phyloP scores from a whole-genome alignment of 2,329 filamentous ascomycete species.

The Byssoonygena ceratinophila region DNA sequence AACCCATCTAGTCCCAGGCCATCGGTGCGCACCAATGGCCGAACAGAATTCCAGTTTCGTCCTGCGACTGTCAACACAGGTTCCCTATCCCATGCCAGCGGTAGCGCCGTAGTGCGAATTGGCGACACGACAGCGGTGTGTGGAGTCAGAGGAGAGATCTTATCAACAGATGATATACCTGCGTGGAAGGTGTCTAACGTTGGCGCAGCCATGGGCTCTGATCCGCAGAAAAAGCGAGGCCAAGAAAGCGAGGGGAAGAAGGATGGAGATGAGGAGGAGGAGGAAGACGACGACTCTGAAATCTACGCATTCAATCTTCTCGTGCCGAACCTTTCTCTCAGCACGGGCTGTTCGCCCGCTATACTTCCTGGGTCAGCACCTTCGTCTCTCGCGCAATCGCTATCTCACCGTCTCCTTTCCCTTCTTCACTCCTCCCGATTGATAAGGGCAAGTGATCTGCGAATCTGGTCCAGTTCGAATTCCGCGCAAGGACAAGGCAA shows the following conservation, averaged over 20 bases:
- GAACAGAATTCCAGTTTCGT: slow-evolving; percentile 58
- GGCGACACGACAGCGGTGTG: slow-evolving; percentile 94
- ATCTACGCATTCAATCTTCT: slow-evolving; percentile 54
- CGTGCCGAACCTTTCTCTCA: slow-evolving; percentile 87
- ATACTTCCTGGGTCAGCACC: slow-evolving; percentile 79
- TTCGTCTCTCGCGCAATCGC: slow-evolving; percentile 65
- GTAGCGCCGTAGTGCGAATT: slow-evolving; percentile 74
- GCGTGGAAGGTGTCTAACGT: slow-evolving; percentile 35
- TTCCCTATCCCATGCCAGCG: slow-evolving; percentile 78
- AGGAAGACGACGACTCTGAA: slow-evolving; percentile 34
- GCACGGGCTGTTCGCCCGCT: slow-evolving; percentile 77
- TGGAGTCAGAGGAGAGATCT: slow-evolving; percentile 75
- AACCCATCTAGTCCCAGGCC: slow-evolving; percentile 46
- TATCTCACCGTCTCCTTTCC: slow-evolving; percentile 69
- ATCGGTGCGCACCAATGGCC: slow-evolving; percentile 69
- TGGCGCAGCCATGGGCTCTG: slow-evolving; percentile 25
- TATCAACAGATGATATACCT: slow-evolving; percentile 62
- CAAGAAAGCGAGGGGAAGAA: slow-evolving; percentile 36
- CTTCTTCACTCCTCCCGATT: slow-evolving; percentile 62
- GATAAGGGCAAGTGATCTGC: slow-evolving; percentile 56
- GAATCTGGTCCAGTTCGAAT: slow-evolving; percentile 56
- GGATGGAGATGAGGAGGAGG: slow-evolving; percentile 31
- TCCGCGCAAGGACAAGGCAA: slow-evolving; percentile 29
- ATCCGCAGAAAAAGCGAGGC: slow-evolving; percentile 28
- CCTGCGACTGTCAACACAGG: slow-evolving; percentile 66